Base-by-base conservation (phyloP, 345 rosid genomes). In the Ailanthus altissimus region DNA sequence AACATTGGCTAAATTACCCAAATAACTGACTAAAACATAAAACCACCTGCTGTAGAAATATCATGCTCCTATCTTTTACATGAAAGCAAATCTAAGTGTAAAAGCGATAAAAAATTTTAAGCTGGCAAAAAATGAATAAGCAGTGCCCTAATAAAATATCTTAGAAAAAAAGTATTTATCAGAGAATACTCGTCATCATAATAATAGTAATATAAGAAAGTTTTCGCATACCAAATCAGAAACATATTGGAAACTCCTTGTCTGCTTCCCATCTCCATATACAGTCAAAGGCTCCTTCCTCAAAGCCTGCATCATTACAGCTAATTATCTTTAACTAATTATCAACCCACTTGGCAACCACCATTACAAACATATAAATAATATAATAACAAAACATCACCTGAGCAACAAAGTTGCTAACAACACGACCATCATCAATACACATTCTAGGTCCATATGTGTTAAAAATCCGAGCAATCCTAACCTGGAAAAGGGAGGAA, bases 401-500 rank as follows among this genome's bases (percentile, higher is more conserved):
- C 98, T 96, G 98, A 21, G 99, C 98, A 80, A 93, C 99, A 69
- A 96, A 96, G 77, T 96, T 96, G 81, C 99, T 96, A 66, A 96
- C 99, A 67, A 96, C 99, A 71, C 98, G 97, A 69, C 99, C 99
- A 58, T 96, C 99, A 63, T 96, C 99, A 13, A 96, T 93, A 87
- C 99, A 93, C 99, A 96, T 96, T 23, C 99, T 88, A 16, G 99
- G 99, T 25, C 99, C 99, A 45, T 93, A 96, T 0, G 99, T 96
- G 75, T 93, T 93, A 83, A 96, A 96, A 70, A 93, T 96, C 70
- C 98, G 85, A 40, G 99, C 99, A 84, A 96, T 96, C 77, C 99
- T 91, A 47, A 93, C 97, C 98, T 94, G 94, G 4, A 85, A 69
- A n/a, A 4, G 14, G 18, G 21, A 18, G 4, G 6, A 15, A 46